These are phyloP conservation scores for Corynespora cassiicola DNA, from an alignment of 2,329 filamentous ascomycete species.

Conservation along the genomic window DNA sequence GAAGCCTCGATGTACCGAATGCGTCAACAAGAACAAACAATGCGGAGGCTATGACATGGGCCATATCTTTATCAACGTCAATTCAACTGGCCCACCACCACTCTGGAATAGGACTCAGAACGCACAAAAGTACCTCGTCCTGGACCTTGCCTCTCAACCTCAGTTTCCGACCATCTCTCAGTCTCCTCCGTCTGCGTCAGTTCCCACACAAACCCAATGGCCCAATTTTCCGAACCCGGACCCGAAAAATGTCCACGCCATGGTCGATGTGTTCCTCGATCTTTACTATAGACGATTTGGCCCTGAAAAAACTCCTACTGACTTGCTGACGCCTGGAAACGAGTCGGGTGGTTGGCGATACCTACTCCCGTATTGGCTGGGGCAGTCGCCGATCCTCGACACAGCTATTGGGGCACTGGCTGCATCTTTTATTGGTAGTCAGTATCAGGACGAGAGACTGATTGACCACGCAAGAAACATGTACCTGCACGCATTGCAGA, in stretches of 20 bases:
- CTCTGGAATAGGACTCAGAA: slow-evolving; percentile 24
- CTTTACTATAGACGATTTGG: slow-evolving; percentile 20
- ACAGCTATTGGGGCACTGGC: slow-evolving; percentile 23
- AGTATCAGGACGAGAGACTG: slow-evolving; percentile 19
- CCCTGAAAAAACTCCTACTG: slow-evolving; percentile 9
- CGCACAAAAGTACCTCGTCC: slow-evolving; percentile 26
- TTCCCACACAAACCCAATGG: slow-evolving; percentile 3
- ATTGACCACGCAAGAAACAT: slow-evolving; percentile 14
- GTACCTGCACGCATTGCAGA: slow-evolving; percentile 23
- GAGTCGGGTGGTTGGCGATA: slow-evolving; percentile 24
- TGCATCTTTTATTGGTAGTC: slow-evolving; percentile 22
- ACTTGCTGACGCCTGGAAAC: slow-evolving; percentile 15
- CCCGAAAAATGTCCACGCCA: slow-evolving; percentile 12
- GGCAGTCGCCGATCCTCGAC: slow-evolving; percentile 21
- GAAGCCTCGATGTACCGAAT: slow-evolving; percentile 24
- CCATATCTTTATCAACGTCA: slow-evolving; percentile 28
- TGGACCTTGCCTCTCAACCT: slow-evolving; percentile 24
- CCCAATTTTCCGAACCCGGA: slow-evolving; percentile 6
- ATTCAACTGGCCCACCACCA: slow-evolving; percentile 21
- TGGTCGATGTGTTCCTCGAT: slow-evolving; percentile 22
- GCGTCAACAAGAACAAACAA: slow-evolving; percentile 17
- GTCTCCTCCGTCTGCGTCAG: not conserved
- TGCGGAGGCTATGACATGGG: slow-evolving; percentile 28
- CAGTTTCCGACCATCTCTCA: slow-evolving; percentile 5
- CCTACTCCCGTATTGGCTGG: slow-evolving; percentile 21